Evolutionary conservation across 2,329 filamentous ascomycete genomes (phyloP), one percentile per base, ranked within the genome.

Genomic region (Polychaeton citri): DNA sequence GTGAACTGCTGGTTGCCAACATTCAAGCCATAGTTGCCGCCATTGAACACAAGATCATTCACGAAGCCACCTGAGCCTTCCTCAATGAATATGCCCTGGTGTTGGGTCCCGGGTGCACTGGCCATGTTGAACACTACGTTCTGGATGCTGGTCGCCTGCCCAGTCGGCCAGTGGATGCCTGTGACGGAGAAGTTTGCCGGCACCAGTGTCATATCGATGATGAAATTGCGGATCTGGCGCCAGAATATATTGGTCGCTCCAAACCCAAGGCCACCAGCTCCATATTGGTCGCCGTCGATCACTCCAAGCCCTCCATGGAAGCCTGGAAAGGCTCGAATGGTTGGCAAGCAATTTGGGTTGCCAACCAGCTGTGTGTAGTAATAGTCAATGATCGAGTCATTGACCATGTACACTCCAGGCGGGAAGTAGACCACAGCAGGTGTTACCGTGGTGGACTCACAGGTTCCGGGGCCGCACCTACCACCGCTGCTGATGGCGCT

Each of bases 301-400:
- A 79, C 47, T 13, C 69, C 74, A 15, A 76, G 57, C 19, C 69
- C 71, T 19, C 45, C 45, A 2, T 54, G 51, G 48, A 79, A 78
- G 40, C 61, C 62, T 3, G 64, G 33, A 3, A 65, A 62, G 2
- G 71, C 72, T 40, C 69, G 66, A 19, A 79, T 60, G 2, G 64
- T 65, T 2, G 75, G 73, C 13, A 69, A 54, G 33, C 66, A 64
- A 40, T 67, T 71, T 2, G 74, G 68, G 41, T 78, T 72, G 28
- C 74, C 74, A 37, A 79, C 64, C 10, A 79, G 55, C 52, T 76
- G 68, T 5, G 75, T 79, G 41, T 71, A 70, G 54, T 78, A 80
- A 46, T 74, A 76, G 46, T 74, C 65, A 36, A 75, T 65, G 41
- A 81, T 73, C 2, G 70, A 62, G 0, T 59, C 24, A 32, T 57